Evolutionary conservation across 139 green algal species (phyloP), one percentile per base, ranked within the genome.

Genomic region (Ulvella scutata): DNA sequence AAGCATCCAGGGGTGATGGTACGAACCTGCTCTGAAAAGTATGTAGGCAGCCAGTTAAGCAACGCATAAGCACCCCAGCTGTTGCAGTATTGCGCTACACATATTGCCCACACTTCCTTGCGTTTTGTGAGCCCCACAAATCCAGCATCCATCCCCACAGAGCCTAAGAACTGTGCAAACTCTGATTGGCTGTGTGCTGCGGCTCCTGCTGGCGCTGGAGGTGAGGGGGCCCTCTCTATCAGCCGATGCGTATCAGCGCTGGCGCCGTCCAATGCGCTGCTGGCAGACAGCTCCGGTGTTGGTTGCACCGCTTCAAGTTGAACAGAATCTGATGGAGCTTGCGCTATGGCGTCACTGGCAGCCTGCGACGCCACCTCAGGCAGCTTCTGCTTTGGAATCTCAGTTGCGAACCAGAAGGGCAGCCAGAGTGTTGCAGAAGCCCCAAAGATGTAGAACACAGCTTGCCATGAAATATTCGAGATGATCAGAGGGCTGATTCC

Each of bases 21-120:
- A n/a, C n/a, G n/a, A n/a, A n/a, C 51, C 51, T 74, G 33, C 33
- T 92, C 88, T 3, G 79, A 75, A 77, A 92, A 94, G 78, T 90
- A 94, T 13, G 87, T 92, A 17, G 89, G 89, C 77, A 94, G 87
- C 89, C 89, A 94, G 74, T 85, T 93, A 23, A 94, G 82, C 67
- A 94, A 73, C 17, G 83, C 86, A 74, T 91, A 93, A 77, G 90
- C 82, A 26, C 86, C 86, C 81, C 87, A 92, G 10, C 62, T 77
- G 74, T 85, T 78, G 34, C 59, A 79, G 79, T 91, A 94, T 80
- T 94, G 89, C 2, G 84, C 82, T 0, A 75, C 79, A 43, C 87
- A 91, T 75, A 94, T 94, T 31, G 89, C 89, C 83, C 81, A 86
- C 33, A 93, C 86, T 80, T 89, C 84, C 0, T 75, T 67, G 7